Evolutionary conservation across 305 asterid genomes (phyloP).

Genomic region (Caryopteris hybrid): DNA sequence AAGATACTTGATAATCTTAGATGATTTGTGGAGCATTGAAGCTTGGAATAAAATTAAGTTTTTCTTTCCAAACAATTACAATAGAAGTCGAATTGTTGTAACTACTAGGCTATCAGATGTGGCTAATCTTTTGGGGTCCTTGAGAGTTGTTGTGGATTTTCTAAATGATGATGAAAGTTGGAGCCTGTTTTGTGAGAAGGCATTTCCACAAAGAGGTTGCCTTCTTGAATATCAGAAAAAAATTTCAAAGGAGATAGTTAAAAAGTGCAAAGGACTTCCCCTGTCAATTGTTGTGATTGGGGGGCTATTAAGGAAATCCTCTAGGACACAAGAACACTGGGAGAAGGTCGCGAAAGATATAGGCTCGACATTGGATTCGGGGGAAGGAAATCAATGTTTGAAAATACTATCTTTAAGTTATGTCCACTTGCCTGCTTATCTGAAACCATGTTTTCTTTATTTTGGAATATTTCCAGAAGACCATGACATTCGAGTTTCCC

Average conservation of each 20-base stretch:
- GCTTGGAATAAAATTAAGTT: background rate
- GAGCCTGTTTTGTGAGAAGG: background rate
- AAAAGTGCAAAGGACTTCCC: constrained; percentile 2
- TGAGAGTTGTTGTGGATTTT: background rate
- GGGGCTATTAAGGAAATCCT: background rate
- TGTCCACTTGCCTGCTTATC: background rate
- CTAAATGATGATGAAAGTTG: background rate
- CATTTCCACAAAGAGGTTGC: background rate
- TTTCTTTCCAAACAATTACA: background rate
- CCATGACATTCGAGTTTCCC: background rate
- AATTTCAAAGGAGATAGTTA: background rate
- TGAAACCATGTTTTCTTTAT: constrained; percentile 13
- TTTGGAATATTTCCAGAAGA: background rate
- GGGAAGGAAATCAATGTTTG: background rate
- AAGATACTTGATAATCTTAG: background rate
- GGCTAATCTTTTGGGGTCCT: background rate
- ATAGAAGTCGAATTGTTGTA: background rate
- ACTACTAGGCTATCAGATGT: background rate
- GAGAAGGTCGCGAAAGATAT: background rate
- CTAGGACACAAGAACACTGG: background rate
- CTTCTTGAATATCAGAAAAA: background rate
- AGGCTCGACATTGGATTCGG: background rate
- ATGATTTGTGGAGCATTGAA: constrained; percentile 1
- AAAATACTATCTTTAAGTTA: background rate
- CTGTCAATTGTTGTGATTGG: background rate